A percentile compares a stretch with the other conserved stretches of the same genome.
These are phyloP conservation scores for Emericellopsis cladophorae DNA, from an alignment of 2,329 filamentous ascomycete species.

Conservation along the genomic window DNA sequence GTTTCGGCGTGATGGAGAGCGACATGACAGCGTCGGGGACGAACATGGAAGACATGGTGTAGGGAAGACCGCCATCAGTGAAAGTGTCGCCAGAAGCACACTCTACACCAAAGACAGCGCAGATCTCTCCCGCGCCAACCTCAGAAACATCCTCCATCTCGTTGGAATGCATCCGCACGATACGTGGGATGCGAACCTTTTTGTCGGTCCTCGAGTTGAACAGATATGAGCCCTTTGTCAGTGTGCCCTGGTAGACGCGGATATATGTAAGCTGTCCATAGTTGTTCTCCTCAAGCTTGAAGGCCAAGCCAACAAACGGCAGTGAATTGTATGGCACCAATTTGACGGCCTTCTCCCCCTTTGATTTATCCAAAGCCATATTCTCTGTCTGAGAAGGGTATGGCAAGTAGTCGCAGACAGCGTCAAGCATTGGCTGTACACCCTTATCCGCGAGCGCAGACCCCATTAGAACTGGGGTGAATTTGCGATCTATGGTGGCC, in stretches of 20 bases:
- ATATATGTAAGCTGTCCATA: slow-evolving; percentile 98
- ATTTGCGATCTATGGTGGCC: slow-evolving; percentile 79
- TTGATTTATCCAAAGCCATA: slow-evolving; percentile 71
- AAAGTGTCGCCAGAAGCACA: slow-evolving; percentile 97
- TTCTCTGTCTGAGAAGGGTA: slow-evolving; percentile 87
- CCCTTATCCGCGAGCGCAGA: slow-evolving; percentile 90
- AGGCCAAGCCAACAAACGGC: slow-evolving; percentile 89
- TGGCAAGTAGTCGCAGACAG: slow-evolving; percentile 89
- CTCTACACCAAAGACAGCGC: slow-evolving; percentile 94
- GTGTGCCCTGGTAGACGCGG: slow-evolving; percentile 87
- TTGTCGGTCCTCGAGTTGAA: slow-evolving; percentile 92
- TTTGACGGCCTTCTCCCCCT: slow-evolving; percentile 68
- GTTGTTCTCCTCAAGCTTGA: slow-evolving; percentile 98
- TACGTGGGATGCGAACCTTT: slow-evolving; percentile 92
- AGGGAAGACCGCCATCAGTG: slow-evolving; percentile 83
- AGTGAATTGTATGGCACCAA: slow-evolving; percentile 87
- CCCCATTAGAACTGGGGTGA: slow-evolving; percentile 92
- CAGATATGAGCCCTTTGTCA: slow-evolving; percentile 80
- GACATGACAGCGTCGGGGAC: slow-evolving; percentile 98
- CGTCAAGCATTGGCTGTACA: slow-evolving; percentile 93
- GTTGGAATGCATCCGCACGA: slow-evolving; percentile 98
- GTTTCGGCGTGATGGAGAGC: slow-evolving; percentile 92
- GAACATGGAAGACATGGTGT: slow-evolving; percentile 96
- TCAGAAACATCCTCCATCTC: slow-evolving; percentile 96
- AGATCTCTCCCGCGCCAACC: slow-evolving; percentile 93